These are phyloP conservation scores for Pseudognaphalium luteoalbum DNA, from an alignment of 129 eudicot genomes.

Conservation along the genomic window DNA sequence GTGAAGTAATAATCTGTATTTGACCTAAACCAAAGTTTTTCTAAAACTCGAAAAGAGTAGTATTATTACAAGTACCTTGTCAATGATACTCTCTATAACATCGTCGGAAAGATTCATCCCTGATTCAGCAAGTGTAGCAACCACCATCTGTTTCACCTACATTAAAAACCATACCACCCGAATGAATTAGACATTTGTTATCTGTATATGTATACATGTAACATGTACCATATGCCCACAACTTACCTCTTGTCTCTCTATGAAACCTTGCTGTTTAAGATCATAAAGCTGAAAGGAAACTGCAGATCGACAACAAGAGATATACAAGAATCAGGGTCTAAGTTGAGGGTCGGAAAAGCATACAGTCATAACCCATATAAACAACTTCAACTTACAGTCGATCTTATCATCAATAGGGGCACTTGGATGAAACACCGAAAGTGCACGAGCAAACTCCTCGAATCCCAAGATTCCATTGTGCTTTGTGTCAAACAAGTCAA, in stretches of 20 bases:
- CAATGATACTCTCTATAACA: constrained; percentile 76
- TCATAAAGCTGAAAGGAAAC: constrained; percentile 91
- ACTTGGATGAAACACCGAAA: constrained; percentile 90
- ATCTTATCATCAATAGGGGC: constrained; percentile 92
- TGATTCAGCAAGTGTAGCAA: constrained; percentile 83
- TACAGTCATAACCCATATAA: background rate
- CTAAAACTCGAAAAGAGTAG: background rate
- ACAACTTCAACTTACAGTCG: constrained; percentile 50
- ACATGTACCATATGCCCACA: background rate
- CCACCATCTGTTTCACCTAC: constrained; percentile 94
- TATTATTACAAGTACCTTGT: constrained; percentile 44
- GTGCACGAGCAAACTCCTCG: constrained; percentile 93
- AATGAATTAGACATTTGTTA: background rate
- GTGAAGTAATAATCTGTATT: background rate
- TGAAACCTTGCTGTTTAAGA: constrained; percentile 95
- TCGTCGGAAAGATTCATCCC: constrained; percentile 91
- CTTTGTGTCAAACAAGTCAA: constrained; percentile 91
- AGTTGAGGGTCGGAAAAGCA: background rate
- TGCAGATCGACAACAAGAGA: constrained; percentile 31
- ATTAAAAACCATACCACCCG: background rate
- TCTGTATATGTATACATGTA: background rate
- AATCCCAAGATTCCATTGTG: constrained; percentile 86
- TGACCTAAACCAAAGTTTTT: background rate
- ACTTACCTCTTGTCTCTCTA: constrained; percentile 88
- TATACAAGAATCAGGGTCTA: background rate